These are phyloP conservation scores for Sorghum bicolor DNA, from an alignment of 176 grass and related monocot species.

Conservation along the genomic window Sorghum_bicolor_NCBIv3 NC_012876.2:62747001-62747500, in stretches of 20 bases:
- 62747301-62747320: conserved; percentile 73
- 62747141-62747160: no score
- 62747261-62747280: conserved; percentile 69
- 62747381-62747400: background rate
- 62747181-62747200: no score
- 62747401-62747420: background rate
- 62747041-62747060: no score
- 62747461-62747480: conserved; percentile 66
- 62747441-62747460: conserved; percentile 62
- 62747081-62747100: no score
- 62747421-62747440: background rate
- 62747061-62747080: no score
- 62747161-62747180: no score
- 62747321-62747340: conserved; percentile 47
- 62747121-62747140: no score
- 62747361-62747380: background rate
- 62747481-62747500: conserved; percentile 46
- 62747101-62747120: no score
- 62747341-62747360: background rate
- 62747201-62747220: no score
- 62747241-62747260: conserved; percentile 61
- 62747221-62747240: no score
- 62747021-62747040: no score
- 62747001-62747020: no score
- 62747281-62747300: conserved; percentile 79